phyloP scores from a whole-genome alignment of 2,329 filamentous ascomycete genomes.

The Phyllosticta citrichinensis region DNA sequence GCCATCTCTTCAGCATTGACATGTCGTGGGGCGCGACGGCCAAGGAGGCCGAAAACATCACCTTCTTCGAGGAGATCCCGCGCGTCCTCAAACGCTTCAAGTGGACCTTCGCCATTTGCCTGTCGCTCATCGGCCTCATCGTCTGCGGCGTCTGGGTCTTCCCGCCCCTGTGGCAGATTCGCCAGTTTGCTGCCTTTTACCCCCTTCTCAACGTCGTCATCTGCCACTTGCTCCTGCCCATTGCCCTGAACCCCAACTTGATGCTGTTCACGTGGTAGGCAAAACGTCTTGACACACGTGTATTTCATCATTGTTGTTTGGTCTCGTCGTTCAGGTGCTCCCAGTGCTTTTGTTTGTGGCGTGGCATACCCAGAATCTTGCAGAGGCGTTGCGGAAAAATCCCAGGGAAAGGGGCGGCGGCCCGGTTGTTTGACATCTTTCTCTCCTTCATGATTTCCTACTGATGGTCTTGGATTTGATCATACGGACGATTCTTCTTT shows the following conservation, averaged over 20 bases:
- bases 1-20: constrained; percentile 31
- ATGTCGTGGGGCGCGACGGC: constrained; percentile 46
- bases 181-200: constrained; percentile 48
- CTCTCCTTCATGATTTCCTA: too few relatives aligned
- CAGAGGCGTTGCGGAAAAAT: not conserved
- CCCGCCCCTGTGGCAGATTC: constrained; percentile 47
- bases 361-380: not conserved
- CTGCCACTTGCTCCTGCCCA: constrained; percentile 48
- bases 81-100: constrained; percentile 48
- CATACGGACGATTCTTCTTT: too few relatives aligned
- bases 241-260: constrained; percentile 52
- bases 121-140: constrained; percentile 37
- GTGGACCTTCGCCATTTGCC: constrained; percentile 43
- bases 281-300: not conserved
- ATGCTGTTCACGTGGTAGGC: constrained; percentile 52
- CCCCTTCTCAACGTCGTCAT: constrained; percentile 44
- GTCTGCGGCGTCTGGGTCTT: constrained; percentile 38
- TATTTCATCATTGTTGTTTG: not conserved
- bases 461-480: too few relatives aligned
- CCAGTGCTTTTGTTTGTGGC: not conserved
- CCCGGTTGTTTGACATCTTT: too few relatives aligned
- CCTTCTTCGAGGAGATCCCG: constrained; percentile 48
- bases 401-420: not conserved
- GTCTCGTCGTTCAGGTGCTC: not conserved
- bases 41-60: constrained; percentile 48